Percentiles rank a stretch among this genome's conserved stretches.
Conservation (phyloP, 176 grass and related monocot species). For the Luzula sylvatica region DNA sequence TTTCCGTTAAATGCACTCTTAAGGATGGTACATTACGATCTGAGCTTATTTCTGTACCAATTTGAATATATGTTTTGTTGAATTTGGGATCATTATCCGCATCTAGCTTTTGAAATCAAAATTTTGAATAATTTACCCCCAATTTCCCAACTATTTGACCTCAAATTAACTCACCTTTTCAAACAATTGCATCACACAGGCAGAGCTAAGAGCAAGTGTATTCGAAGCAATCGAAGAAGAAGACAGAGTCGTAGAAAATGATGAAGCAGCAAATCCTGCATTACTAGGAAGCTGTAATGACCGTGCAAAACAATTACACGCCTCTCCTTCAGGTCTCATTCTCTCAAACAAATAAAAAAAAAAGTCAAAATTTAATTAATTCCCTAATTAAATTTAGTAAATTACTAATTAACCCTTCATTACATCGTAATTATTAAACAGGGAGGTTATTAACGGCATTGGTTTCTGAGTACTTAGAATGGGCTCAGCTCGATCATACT, state of each 20-base stretch:
- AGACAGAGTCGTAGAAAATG: slow-evolving; percentile 46
- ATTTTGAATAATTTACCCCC: too few species aligned
- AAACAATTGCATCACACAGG: too few species aligned
- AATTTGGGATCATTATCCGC: too few species aligned
- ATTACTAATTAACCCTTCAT: too few species aligned
- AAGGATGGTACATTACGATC: not conserved
- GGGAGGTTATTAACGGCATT: slow-evolving; percentile 80
- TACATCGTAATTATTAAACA: slow-evolving; percentile 45
- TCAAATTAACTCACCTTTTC: too few species aligned
- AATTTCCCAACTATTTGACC: not conserved
- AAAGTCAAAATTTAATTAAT: too few species aligned
- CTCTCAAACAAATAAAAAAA: too few species aligned
- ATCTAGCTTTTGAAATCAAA: too few species aligned
- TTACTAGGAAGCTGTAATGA: slow-evolving; percentile 80
- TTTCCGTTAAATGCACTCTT: not conserved
- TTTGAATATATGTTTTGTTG: not conserved
- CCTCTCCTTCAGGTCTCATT: slow-evolving; percentile 85
- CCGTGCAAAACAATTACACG: slow-evolving; percentile 65
- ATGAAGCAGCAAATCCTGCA: slow-evolving; percentile 44
- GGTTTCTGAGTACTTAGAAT: slow-evolving; percentile 86
- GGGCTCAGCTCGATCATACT: slow-evolving; percentile 80
- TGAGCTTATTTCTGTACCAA: not conserved
- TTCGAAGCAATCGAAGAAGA: slow-evolving; percentile 94
- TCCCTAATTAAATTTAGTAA: not conserved
- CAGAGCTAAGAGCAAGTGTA: slow-evolving; percentile 71